A percentile compares a stretch with the other conserved stretches of the same genome.
Evolutionary conservation across 2,329 filamentous ascomycete species (phyloP).

Genomic region (Aspergillus intermedius): DNA sequence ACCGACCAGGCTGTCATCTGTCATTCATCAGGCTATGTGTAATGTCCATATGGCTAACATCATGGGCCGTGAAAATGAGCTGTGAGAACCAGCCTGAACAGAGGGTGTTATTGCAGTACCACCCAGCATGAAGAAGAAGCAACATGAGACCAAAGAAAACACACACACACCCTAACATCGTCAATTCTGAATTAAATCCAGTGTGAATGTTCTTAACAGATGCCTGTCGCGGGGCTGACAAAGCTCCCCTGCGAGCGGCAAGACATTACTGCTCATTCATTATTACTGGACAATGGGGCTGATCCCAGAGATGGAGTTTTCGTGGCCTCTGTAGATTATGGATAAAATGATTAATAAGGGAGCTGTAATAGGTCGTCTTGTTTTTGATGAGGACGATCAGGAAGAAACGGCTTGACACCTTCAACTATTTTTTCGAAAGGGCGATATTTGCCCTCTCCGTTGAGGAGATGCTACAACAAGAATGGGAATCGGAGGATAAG

Average conservation of each 20-base stretch:
- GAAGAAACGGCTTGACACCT: neutral
- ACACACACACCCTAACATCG: too few species aligned
- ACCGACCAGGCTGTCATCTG: slow-evolving; percentile 75
- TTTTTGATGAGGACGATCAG: neutral
- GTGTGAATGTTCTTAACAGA: too few species aligned
- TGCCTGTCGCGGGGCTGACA: too few species aligned
- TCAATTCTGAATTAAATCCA: too few species aligned
- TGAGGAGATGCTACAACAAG: neutral
- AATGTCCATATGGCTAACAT: slow-evolving; percentile 93
- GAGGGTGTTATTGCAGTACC: slow-evolving; percentile 62
- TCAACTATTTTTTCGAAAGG: neutral
- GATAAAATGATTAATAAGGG: neutral
- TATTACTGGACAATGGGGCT: too few species aligned
- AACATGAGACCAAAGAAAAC: slow-evolving; percentile 43
- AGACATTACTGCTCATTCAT: too few species aligned
- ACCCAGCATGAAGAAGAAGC: slow-evolving; percentile 51
- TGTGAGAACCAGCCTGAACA: slow-evolving; percentile 79
- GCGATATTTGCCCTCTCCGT: neutral
- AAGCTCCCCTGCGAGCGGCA: too few species aligned
- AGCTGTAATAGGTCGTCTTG: neutral
- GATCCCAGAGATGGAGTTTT: neutral
- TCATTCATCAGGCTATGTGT: slow-evolving; percentile 77
- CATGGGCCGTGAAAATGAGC: slow-evolving; percentile 82
- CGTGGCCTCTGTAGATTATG: neutral
- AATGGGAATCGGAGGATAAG: neutral